Percentiles rank a stretch among this genome's conserved stretches.
Conservation (phyloP, 2,329 filamentous ascomycete genomes). For the Colletotrichum karsti region DNA sequence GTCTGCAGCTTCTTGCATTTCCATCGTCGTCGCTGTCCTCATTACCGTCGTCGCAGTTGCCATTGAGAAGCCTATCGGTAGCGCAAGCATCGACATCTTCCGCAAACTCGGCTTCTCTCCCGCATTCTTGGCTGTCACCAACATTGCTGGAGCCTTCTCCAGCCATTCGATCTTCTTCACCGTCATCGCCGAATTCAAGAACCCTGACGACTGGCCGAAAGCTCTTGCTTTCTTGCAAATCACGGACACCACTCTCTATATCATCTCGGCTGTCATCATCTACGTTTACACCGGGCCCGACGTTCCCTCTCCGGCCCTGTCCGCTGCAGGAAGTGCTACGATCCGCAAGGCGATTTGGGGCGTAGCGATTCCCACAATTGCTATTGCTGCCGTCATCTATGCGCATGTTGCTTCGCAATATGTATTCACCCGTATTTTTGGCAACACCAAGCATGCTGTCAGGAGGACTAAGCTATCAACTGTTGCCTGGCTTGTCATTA, state of each 20-base stretch:
- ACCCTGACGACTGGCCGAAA: constrained; percentile 68
- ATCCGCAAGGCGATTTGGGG: constrained; percentile 74
- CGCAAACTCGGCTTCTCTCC: constrained; percentile 53
- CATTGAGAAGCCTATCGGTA: constrained; percentile 50
- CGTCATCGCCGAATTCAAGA: constrained; percentile 70
- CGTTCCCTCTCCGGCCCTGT: constrained; percentile 72
- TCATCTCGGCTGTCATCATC: constrained; percentile 71
- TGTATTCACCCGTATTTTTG: constrained; percentile 70
- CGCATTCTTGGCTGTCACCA: constrained; percentile 65
- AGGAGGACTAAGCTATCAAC: constrained; percentile 59
- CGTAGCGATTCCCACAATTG: constrained; percentile 74
- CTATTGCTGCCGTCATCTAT: constrained; percentile 77
- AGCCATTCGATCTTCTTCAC: constrained; percentile 74
- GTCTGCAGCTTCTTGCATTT: constrained; percentile 71
- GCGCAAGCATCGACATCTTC: constrained; percentile 40
- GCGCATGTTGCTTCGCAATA: constrained; percentile 73
- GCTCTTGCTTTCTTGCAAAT: constrained; percentile 55
- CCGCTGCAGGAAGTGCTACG: constrained; percentile 60
- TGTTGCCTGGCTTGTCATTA: constrained; percentile 66
- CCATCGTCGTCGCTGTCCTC: constrained; percentile 68
- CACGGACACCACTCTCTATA: constrained; percentile 69
- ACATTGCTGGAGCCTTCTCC: constrained; percentile 73
- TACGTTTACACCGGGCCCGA: constrained; percentile 71
- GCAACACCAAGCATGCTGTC: constrained; percentile 62
- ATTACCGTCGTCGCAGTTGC: constrained; percentile 72